Conservation (phyloP, 2,329 filamentous ascomycete species). For the Plenodomus tracheiphilus region DNA sequence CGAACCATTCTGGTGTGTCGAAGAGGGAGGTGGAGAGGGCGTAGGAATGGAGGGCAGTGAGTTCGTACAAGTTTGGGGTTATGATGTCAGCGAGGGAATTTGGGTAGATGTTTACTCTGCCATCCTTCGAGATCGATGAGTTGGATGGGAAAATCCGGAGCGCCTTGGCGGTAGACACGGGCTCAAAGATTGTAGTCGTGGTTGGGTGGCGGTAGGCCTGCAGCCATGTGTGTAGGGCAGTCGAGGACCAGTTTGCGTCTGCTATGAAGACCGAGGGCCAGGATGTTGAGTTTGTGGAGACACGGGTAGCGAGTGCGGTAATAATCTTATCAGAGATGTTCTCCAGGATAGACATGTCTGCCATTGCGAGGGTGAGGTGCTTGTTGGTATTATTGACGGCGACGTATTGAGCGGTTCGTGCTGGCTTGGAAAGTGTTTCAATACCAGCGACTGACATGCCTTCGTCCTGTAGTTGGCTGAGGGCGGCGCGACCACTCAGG, state of each 20-base stretch:
- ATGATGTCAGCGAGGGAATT: slow-evolving; percentile 69
- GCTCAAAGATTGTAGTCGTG: slow-evolving; percentile 73
- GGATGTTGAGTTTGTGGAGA: slow-evolving; percentile 12
- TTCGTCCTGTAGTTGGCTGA: slow-evolving; percentile 65
- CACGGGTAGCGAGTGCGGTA: slow-evolving; percentile 13
- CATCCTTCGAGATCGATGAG: slow-evolving; percentile 57
- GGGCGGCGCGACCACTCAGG: slow-evolving; percentile 71
- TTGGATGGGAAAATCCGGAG: slow-evolving; percentile 63
- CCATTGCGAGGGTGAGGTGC: slow-evolving; percentile 89
- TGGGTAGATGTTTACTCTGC: slow-evolving; percentile 70
- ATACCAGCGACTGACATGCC: slow-evolving; percentile 70
- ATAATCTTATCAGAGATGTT: slow-evolving; percentile 37
- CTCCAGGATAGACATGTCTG: slow-evolving; percentile 86
- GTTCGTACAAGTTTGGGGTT: slow-evolving; percentile 82
- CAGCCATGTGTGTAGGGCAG: slow-evolving; percentile 70
- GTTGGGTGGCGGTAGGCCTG: slow-evolving; percentile 55
- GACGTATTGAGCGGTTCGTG: slow-evolving; percentile 86
- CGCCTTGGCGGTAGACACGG: slow-evolving; percentile 82
- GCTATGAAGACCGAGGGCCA: slow-evolving; percentile 76
- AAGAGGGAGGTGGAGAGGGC: slow-evolving; percentile 71
- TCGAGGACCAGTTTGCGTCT: slow-evolving; percentile 81
- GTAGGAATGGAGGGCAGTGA: slow-evolving; percentile 74
- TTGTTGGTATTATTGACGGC: slow-evolving; percentile 84
- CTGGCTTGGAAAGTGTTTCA: slow-evolving; percentile 47
- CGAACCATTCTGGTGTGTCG: slow-evolving; percentile 74